Conservation (phyloP, 495 filamentous ascomycete species). For the Tricharina praecox region DNA sequence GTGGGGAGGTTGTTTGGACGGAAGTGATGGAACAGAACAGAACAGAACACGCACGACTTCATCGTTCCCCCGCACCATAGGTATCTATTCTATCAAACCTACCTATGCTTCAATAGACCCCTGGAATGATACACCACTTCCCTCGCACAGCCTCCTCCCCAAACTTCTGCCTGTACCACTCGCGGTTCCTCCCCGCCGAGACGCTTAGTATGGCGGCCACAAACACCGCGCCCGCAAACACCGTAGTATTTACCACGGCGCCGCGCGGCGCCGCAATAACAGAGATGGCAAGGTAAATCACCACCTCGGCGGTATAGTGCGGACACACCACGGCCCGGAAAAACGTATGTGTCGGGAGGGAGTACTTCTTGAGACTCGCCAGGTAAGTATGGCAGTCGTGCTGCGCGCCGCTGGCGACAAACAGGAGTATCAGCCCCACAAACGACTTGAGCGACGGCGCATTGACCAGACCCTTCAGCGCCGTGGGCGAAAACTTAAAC, state of each 20-base stretch:
- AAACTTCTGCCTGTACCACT: slow-evolving; percentile 72
- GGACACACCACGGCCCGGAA: slow-evolving; percentile 61
- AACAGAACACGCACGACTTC: too few species aligned
- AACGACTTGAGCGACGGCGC: slow-evolving; percentile 41
- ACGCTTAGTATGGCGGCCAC: slow-evolving; percentile 64
- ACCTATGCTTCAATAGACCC: slow-evolving; percentile 29
- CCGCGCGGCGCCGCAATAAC: slow-evolving; percentile 52
- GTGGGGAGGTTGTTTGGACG: slow-evolving; percentile 26
- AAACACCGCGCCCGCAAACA: slow-evolving; percentile 51
- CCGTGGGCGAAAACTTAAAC: not conserved
- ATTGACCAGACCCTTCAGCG: slow-evolving; percentile 19
- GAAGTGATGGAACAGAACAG: too few species aligned
- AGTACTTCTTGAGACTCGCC: slow-evolving; percentile 65
- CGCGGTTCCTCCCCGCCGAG: slow-evolving; percentile 57
- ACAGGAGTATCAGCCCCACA: slow-evolving; percentile 46
- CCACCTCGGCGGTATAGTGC: slow-evolving; percentile 81
- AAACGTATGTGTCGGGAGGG: slow-evolving; percentile 44
- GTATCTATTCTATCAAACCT: too few species aligned
- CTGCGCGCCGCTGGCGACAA: slow-evolving; percentile 60
- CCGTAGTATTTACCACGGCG: slow-evolving; percentile 49
- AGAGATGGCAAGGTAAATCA: slow-evolving; percentile 66
- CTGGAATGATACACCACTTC: slow-evolving; percentile 38
- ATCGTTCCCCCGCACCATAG: too few species aligned
- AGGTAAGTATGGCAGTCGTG: slow-evolving; percentile 69
- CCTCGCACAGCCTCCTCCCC: slow-evolving; percentile 46